Evolutionary conservation across 176 grass and related monocot genomes (phyloP), one percentile per base, ranked within the genome.

Genomic region (Canna indica): DNA sequence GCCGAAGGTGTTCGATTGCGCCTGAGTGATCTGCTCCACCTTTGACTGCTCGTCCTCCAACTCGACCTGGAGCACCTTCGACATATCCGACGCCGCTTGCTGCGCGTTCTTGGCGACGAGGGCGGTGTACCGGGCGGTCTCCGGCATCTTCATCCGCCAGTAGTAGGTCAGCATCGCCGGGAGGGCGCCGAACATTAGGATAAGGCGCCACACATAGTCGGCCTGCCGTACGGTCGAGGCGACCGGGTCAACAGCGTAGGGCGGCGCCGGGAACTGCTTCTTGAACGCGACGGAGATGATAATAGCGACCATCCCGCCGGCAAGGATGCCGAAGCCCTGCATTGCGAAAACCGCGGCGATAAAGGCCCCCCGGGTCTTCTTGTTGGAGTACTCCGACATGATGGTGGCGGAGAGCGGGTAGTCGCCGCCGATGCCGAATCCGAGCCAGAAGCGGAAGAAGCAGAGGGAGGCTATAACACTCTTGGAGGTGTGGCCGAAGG

Each of bases 291-390:
- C 30, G 31, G 78, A 71, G 35, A 75, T n/a, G 56, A 44, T 25
- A 24, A 81, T 81, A n/a, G 71, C 66, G 25, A 75, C 22, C 22
- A 69, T 73, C 11, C 78, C 78, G n/a, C 68, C 78, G 26, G 54
- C 54, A 46, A 81, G 71, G 70, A 81, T 81, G 32, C 78, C 78
- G 30, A 81, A 24, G 25, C 78, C 80, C 75, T 82, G 80, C 80
- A 82, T 82, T 16, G 80, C 80, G 39, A 82, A 82, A 24, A 82
- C 80, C 0, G 80, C 80, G 14, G 80, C 80, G 70, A 82, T 82
- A 73, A 82, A 82, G 0, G 53, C 64, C 22, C 73, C 80, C 36
- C 80, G 73, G 36, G 73, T 82, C 41, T 76, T 75, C 65, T 82
- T 69, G 65, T 76, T 82, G 1, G 73, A 54, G 36, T 82, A 82